Evolutionary conservation across 257 asterid genomes (phyloP), one percentile per base, ranked within the genome.

Genomic region (Paulownia fortunei): DNA sequence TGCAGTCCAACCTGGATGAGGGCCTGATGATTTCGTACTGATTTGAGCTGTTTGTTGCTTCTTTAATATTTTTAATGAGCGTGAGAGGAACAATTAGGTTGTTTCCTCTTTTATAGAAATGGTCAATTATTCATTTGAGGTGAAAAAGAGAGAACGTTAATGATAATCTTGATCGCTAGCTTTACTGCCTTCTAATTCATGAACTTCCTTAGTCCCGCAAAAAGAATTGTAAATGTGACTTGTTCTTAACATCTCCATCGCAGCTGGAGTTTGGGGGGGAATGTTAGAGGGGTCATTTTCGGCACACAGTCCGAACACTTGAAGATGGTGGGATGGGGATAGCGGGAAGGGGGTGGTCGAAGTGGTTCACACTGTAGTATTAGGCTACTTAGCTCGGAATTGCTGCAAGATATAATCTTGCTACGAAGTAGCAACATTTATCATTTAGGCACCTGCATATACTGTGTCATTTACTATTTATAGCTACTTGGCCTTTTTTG

Each of bases 171-270:
- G 75, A 79, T 61, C 51, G 62, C 30, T 79, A 10, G 56, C 73
- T 82, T 18, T 73, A 72, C 77, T 81, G 67, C 80, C 76, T 77
- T 60, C 36, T 81, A 79, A 69, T 47, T 67, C 82, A 72, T 75
- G 83, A 47, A 59, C 75, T 81, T 83, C 75, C 74, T 81, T 67
- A 73, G 75, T 49, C 80, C 82, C 64, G 59, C 88, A 78, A 81
- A 82, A 72, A 74, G 85, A 79, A 82, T 82, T 56, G 72, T 72
- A 82, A 83, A 83, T 81, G 79, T 72, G 74, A 62, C 82, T n/a
- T 37, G 64, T 77, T 63, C 67, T 74, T 77, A 69, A 77, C 87
- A 77, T 88, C 91, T 81, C 82, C 74, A 79, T 87, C 93, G n/a
- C 49, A 76, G 84, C 80, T 69, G 77, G 80, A 75, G 60, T 55